Evolutionary conservation across 2,329 filamentous ascomycete species (phyloP), one percentile per base, ranked within the genome.

Genomic region (Neurospora crassa): DNA sequence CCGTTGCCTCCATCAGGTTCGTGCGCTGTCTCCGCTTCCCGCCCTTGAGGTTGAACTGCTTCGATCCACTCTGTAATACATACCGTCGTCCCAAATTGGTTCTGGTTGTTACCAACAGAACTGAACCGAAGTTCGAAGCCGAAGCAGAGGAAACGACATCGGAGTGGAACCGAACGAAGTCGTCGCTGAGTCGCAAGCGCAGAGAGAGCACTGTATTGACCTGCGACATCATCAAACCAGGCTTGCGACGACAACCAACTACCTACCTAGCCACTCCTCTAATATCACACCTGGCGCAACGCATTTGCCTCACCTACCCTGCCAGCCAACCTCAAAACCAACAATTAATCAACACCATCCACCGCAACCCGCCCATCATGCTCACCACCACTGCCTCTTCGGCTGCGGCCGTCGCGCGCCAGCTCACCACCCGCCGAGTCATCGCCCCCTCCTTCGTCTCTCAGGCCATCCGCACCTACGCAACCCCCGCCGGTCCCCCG

Each of bases 401-500:
- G 69, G 74, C 70, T 29, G 71, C 72, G 69, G 40, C 73, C 5
- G 53, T 8, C 47, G 47, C 53, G 53, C 53, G 53, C 29, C 24
- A 63, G 1, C 68, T 43, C 7, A 67, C 40, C 11, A 41, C 47
- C 18, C 63, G 63, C 63, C 45, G 69, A 45, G 45, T 72, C 14
- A 20, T 72, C 2, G 18, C 73, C 5, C n/a, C 71, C 14, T 67
- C 40, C 68, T 68, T 67, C 40, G 67, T 71, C 41, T 69, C 63
- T 37, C 63, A 68, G 75, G 63, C 69, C 43, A 45, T 71, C 43
- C 79, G 83, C 74, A 78, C 79, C 74, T 89, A 89, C 76, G 89
- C 91, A 76, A 90, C 92, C 68, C 93, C 93, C 74, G 86, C 87
- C 75, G 93, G 94, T 68, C 89, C 92, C 76, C 93, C 93, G 76